Percentiles rank a stretch among this genome's conserved stretches.
These are phyloP conservation scores for Vigna angularis DNA, from an alignment of 306 rosid genomes.

Conservation along the genomic window DNA sequence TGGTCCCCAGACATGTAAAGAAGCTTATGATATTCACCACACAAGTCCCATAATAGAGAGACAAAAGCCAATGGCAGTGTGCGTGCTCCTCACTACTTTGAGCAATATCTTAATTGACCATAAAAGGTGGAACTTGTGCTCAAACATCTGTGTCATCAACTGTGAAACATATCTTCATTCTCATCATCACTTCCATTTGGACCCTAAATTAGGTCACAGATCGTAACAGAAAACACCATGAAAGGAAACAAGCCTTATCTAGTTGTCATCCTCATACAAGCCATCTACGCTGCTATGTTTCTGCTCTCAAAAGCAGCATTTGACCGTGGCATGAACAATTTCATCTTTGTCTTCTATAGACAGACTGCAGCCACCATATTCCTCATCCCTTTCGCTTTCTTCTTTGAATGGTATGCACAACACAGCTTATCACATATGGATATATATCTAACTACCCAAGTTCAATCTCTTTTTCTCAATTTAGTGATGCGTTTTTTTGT, in stretches of 20 bases:
- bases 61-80: not conserved
- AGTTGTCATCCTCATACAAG: conserved; percentile 59
- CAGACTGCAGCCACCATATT: conserved; percentile 69
- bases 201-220: not conserved
- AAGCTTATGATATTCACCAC: conserved; percentile 47
- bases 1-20: conserved; percentile 52
- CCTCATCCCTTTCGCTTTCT: conserved; percentile 62
- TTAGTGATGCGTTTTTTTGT: not conserved
- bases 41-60: conserved; percentile 30
- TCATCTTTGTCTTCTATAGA: conserved; percentile 76
- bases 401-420: conserved; percentile 61
- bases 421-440: not conserved
- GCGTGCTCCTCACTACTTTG: not conserved
- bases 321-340: conserved; percentile 80
- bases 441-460: not conserved
- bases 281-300: conserved; percentile 73
- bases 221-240: not conserved
- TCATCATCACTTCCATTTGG: not conserved
- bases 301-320: conserved; percentile 79
- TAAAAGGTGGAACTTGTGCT: conserved; percentile 38
- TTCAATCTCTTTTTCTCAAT: not conserved
- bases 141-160: not conserved
- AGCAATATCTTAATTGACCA: conserved; percentile 32
- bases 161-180: not conserved
- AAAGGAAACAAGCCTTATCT: conserved; percentile 45